Conservation (phyloP, 768 basidiomycete species). For the Amanita exitialis region DNA sequence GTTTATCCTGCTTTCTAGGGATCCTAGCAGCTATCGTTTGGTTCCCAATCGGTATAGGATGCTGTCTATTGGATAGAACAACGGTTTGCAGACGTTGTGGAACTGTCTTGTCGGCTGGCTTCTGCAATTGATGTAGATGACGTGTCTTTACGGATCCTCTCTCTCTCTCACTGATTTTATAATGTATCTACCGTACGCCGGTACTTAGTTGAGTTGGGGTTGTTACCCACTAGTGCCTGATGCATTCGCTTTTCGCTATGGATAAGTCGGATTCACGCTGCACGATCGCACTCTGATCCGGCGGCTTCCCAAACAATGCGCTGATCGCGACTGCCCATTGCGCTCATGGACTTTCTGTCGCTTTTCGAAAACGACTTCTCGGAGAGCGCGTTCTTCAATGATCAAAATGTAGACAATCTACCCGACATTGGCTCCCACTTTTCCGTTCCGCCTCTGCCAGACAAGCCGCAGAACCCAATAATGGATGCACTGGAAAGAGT, state of each 20-base stretch:
- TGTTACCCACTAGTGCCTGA: too few relatives aligned
- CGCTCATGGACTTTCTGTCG: not conserved
- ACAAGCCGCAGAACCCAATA: conserved; percentile 74
- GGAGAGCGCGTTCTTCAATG: not conserved
- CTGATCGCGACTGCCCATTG: not conserved
- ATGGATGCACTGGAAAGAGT: conserved; percentile 41
- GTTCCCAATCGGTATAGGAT: conserved; percentile 77
- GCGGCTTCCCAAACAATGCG: not conserved
- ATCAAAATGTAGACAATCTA: conserved; percentile 16
- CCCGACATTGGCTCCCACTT: conserved; percentile 37
- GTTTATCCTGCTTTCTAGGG: conserved; percentile 28
- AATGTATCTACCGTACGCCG: too few relatives aligned
- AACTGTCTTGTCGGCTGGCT: conserved; percentile 28
- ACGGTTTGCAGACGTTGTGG: conserved; percentile 54
- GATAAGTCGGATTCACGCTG: too few relatives aligned
- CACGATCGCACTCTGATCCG: too few relatives aligned
- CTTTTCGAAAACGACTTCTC: conserved; percentile 2
- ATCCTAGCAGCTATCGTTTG: conserved; percentile 75
- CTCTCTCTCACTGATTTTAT: too few relatives aligned
- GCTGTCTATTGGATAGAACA: conserved; percentile 66
- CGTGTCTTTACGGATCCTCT: not conserved
- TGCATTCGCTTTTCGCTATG: too few relatives aligned
- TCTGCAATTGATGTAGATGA: conserved; percentile 21
- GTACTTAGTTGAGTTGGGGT: too few relatives aligned
- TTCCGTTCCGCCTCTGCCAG: conserved; percentile 53